Base-by-base conservation (phyloP, 768 basidiomycete species). In the Naganishia vishniacii region DNA sequence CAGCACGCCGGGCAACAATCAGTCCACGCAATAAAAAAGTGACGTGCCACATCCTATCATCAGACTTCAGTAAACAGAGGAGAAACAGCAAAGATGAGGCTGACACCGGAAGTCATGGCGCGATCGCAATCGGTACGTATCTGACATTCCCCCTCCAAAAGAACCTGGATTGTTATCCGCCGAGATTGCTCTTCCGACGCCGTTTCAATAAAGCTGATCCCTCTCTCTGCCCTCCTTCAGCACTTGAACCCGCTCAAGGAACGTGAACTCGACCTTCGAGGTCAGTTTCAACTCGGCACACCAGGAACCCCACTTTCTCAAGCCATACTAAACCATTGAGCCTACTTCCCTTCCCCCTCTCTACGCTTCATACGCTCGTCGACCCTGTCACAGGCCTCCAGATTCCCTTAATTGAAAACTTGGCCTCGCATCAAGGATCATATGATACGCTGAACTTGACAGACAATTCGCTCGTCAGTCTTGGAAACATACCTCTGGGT, bases 391-490 rank as follows among this genome's bases (percentile, higher is more conserved):
- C 59, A 77, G 75, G 75, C 34, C 69, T 74, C 18, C 69, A 70
- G 67, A 77, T 77, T 65, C 75, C 75, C 4, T 68, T 74, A 7
- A 77, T 77, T 20, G 75, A 77, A 62, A 77, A 77, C 61, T 61
- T 77, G 65, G 75, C 75, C 16, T 75, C 75, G 13, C 74, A 77
- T 67, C 73, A 75, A 61, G 75, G 75, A 46, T 69, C 71, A 34
- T 77, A 77, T 63, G 75, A 77, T 63, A 74, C 74, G 1, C 69
- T 77, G 32, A 77, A 77, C 65, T 58, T 77, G 58, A 77, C 74
- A 45, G 75, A 77, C 58, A 77, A 77, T 62, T 74, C 74, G 47
- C 66, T 77, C 49, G 73, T 74, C 41, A 70, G 69, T 18, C 60
- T 77, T 59, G 74, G 75, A 4, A 77, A 77, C 45, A 71, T 77